Percentiles rank a stretch among this genome's conserved stretches.
phyloP scores from a whole-genome alignment of 1,284 basidiomycete genomes.

The Trichosporon coremiiforme region DNA sequence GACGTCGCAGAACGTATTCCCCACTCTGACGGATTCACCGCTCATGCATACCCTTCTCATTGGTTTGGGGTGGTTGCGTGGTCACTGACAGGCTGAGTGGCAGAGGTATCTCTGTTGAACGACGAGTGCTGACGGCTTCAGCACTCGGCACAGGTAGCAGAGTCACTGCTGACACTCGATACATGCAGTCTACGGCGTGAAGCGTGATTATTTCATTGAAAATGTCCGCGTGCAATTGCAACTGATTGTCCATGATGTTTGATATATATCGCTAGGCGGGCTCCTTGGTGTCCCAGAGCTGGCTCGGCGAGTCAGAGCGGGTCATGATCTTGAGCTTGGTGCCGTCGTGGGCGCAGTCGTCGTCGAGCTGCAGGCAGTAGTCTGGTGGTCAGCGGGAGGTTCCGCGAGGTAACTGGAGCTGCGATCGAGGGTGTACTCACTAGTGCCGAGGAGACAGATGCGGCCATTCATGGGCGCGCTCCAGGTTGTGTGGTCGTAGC shows the following conservation, averaged over 20 bases:
- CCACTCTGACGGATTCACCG: neutral
- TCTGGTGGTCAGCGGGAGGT: constrained; percentile 8
- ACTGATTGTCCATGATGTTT: constrained; percentile 1
- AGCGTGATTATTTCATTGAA: neutral
- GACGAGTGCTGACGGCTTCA: too few relatives aligned
- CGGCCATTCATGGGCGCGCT: neutral
- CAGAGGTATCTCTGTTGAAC: neutral
- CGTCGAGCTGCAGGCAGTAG: constrained; percentile 12
- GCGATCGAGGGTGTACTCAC: neutral
- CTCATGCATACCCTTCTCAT: constrained; percentile 10
- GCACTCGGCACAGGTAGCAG: too few relatives aligned
- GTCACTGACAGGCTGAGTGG: neutral
- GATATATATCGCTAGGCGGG: neutral
- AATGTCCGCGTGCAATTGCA: constrained; percentile 4
- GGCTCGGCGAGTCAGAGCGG: neutral
- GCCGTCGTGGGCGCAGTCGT: constrained; percentile 17
- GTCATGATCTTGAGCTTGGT: constrained; percentile 17
- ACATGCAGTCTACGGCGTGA: neutral
- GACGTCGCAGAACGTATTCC: neutral
- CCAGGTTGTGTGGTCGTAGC: constrained; percentile 17
- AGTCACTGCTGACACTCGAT: neutral
- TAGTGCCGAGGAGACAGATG: constrained; percentile 12
- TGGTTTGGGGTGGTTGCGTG: neutral
- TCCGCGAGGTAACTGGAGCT: too few relatives aligned
- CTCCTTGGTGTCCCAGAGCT: constrained; percentile 5